Base-by-base conservation (phyloP, 2,329 filamentous ascomycete genomes). In the Akanthomyces lecanii region DNA sequence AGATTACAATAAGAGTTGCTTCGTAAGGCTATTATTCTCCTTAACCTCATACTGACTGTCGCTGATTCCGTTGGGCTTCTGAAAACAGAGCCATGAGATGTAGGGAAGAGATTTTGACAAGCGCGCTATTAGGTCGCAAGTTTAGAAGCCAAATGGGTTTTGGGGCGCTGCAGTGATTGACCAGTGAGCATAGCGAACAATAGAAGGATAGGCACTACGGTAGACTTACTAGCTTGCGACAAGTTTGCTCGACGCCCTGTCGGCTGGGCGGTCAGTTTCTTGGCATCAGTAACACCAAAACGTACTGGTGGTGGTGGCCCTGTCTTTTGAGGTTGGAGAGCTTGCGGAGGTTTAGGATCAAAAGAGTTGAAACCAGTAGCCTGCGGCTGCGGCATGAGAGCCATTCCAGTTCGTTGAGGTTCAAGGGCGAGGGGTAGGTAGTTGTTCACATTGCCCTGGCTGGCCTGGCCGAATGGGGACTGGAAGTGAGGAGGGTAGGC, bases 191-290 rank as follows among this genome's bases (percentile, higher is more conserved):
- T 44, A 18, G 7, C 23, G 7, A 8, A 5, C 28, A 28, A 16
- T 5, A 6, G 3, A 16, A 23, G 18, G 12, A 25, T 48, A 7
- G 23, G 5, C 36, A 30, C 1, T 25, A 5, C 5, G 21, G 51
- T 10, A 33, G 14, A 21, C 94, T 89, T 88, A 98, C 94, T 99
- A 72, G 95, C 95, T 86, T 96, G 91, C 59, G 90, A 84, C 68
- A 99, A 82, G 75, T 98, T 97, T 63, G 95, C 95, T 79, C 90
- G 87, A 70, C 90, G 82, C 67, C 95, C 95, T 7, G 95, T 99
- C 33, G 92, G 84, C 78, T 98, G 95, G 36, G 93, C 87, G 65
- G 85, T 82, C 69, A 98, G 78, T 75, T 90, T 95, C 77, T 92
- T 92, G 36, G 86, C 79, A 55, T 87, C 85, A 63, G 85, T 82